Conservation (phyloP, 306 rosid genomes). For the Crataegus laevigata region DNA sequence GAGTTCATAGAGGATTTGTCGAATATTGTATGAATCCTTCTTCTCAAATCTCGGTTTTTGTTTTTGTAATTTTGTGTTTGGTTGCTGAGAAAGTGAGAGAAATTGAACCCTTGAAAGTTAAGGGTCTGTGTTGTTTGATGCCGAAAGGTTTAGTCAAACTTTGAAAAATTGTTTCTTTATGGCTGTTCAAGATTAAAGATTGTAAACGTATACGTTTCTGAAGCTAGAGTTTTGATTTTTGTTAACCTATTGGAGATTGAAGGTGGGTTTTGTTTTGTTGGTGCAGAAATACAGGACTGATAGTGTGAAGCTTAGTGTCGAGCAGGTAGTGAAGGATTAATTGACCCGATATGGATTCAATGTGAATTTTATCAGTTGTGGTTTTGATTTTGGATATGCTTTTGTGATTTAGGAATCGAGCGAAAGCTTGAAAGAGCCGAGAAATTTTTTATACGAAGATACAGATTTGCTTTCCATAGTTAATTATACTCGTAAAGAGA, state of each 20-base stretch:
- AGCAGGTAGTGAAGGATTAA: slow-evolving; percentile 47
- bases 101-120: background rate
- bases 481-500: slow-evolving; percentile 17
- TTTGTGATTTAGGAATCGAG: slow-evolving; percentile 43
- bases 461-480: slow-evolving; percentile 21
- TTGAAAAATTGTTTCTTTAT: background rate
- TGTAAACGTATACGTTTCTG: background rate
- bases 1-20: slow-evolving; percentile 67
- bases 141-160: background rate
- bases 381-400: background rate
- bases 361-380: background rate
- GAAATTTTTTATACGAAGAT: slow-evolving; percentile 65
- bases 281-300: slow-evolving; percentile 73
- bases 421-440: slow-evolving; percentile 69
- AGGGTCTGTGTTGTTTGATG: background rate
- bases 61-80: slow-evolving; percentile 3
- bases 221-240: background rate
- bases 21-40: slow-evolving; percentile 57
- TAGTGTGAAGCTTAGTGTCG: slow-evolving; percentile 41
- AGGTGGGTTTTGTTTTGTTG: slow-evolving; percentile 26
- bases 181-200: background rate
- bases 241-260: slow-evolving; percentile 21
- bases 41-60: slow-evolving; percentile 13
- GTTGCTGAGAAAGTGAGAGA: slow-evolving; percentile 6
- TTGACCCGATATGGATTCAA: background rate